Evolutionary conservation across 1,284 basidiomycete genomes (phyloP).

Genomic region (Cerioporus squamosus): DNA sequence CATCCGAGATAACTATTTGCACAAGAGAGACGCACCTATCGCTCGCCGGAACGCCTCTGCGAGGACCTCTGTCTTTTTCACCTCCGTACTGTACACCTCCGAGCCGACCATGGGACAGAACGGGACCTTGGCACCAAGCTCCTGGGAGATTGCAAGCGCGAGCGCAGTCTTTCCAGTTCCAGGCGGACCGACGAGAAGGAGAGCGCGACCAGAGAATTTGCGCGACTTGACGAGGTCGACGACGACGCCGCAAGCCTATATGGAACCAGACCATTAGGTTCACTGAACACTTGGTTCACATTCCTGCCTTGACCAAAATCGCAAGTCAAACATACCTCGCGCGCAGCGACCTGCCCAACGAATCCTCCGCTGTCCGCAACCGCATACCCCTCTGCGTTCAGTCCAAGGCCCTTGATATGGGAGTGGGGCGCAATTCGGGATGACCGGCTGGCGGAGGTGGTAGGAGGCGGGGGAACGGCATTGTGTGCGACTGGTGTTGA

Average conservation of each 20-base stretch:
- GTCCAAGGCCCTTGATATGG: slow-evolving; percentile 95
- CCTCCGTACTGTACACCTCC: slow-evolving; percentile 96
- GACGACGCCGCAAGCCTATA: slow-evolving; percentile 88
- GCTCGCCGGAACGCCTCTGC: slow-evolving; percentile 95
- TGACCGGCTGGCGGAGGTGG: slow-evolving; percentile 65
- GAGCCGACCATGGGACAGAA: slow-evolving; percentile 99
- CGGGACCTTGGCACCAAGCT: slow-evolving; percentile 93
- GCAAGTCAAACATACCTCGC: slow-evolving; percentile 67
- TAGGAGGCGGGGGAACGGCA: slow-evolving; percentile 68
- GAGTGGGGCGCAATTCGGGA: slow-evolving; percentile 92
- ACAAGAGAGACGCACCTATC: slow-evolving; percentile 71
- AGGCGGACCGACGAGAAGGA: slow-evolving; percentile 88
- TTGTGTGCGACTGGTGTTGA: slow-evolving; percentile 71
- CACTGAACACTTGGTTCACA: not conserved
- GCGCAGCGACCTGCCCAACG: slow-evolving; percentile 87
- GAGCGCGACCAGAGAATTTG: slow-evolving; percentile 90
- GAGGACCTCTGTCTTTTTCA: slow-evolving; percentile 99
- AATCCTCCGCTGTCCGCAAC: slow-evolving; percentile 82
- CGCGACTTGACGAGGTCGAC: slow-evolving; percentile 91
- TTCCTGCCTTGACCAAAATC: not conserved
- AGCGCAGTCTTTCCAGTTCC: slow-evolving; percentile 97
- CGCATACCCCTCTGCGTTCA: slow-evolving; percentile 86
- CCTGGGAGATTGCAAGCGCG: slow-evolving; percentile 92
- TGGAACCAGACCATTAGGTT: not conserved
- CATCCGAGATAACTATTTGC: not conserved